A percentile compares a stretch with the other conserved stretches of the same genome.
Evolutionary conservation across 441 rosid species (phyloP).

Genomic region (Arabidopsis lyrata): DNA sequence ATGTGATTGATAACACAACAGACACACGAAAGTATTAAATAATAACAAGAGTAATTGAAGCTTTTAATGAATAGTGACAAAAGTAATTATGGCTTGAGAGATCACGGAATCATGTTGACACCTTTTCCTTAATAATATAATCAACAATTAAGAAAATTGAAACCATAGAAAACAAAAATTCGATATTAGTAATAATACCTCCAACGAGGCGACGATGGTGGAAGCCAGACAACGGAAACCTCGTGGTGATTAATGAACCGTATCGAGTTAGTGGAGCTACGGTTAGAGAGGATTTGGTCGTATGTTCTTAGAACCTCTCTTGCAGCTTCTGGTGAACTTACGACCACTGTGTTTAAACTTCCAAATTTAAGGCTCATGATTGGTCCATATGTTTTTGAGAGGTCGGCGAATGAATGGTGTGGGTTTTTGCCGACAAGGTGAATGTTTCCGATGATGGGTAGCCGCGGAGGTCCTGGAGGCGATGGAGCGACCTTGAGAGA

Average conservation of each 20-base stretch:
- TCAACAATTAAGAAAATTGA: not conserved
- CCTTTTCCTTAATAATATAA: not conserved
- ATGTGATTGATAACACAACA: too few species aligned
- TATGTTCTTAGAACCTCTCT: constrained; percentile 53
- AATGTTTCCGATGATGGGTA: constrained; percentile 52
- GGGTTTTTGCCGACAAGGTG: constrained; percentile 46
- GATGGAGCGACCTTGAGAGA: not conserved
- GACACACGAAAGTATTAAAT: too few species aligned
- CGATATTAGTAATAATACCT: constrained; percentile 26
- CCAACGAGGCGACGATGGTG: constrained; percentile 36
- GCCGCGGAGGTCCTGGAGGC: constrained; percentile 50
- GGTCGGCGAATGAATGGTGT: constrained; percentile 48
- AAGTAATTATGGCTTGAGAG: not conserved
- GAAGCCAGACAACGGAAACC: constrained; percentile 41
- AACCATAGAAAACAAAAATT: not conserved
- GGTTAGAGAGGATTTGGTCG: constrained; percentile 40
- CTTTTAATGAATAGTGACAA: too few species aligned
- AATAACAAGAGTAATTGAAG: too few species aligned
- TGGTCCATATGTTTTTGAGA: constrained; percentile 53
- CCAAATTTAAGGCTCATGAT: constrained; percentile 57
- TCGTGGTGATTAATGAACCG: constrained; percentile 22
- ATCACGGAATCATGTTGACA: not conserved
- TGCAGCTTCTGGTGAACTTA: constrained; percentile 52
- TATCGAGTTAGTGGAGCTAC: constrained; percentile 11
- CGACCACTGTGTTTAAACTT: constrained; percentile 36